Evolutionary conservation across 164 flowering plant genomes (phyloP).

Genomic region (Nymphaea thermarum): DNA sequence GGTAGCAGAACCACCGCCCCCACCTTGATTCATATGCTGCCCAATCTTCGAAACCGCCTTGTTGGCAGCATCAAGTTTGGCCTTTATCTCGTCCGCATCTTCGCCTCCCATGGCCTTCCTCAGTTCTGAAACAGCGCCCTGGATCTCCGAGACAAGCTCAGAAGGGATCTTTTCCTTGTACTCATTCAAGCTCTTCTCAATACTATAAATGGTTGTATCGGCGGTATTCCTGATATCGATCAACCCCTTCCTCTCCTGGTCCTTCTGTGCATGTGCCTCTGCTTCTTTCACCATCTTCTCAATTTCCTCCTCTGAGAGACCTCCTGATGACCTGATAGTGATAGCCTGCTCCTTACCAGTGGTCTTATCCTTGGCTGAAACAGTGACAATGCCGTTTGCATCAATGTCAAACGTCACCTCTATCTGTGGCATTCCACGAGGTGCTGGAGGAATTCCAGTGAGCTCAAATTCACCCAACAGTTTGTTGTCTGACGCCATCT

Average conservation of each 20-base stretch:
- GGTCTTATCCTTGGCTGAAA: slow-evolving; percentile 18
- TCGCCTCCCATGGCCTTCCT: slow-evolving; percentile 9
- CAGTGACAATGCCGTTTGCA: slow-evolving; percentile 27
- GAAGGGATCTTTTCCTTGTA: slow-evolving; percentile 7
- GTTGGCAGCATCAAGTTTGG: slow-evolving; percentile 9
- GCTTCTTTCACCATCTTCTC: slow-evolving; percentile 34
- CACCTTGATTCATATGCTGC: slow-evolving; percentile 8
- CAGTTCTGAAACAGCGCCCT: slow-evolving; percentile 3
- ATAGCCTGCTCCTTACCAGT: slow-evolving; percentile 17
- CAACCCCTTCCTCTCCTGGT: slow-evolving; percentile 10
- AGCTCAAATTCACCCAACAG: slow-evolving; percentile 14
- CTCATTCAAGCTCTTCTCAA: slow-evolving; percentile 8
- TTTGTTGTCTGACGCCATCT: slow-evolving; percentile 9
- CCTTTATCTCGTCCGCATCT: slow-evolving; percentile 3
- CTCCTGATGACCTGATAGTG: slow-evolving; percentile 33
- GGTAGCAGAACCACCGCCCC: slow-evolving; percentile 5
- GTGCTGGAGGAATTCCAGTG: slow-evolving; percentile 15
- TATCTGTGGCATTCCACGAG: slow-evolving; percentile 24
- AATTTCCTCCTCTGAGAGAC: slow-evolving; percentile 42
- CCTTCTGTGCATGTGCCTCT: slow-evolving; percentile 10
- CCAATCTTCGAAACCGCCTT: slow-evolving; percentile 16
- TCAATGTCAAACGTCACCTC: slow-evolving; percentile 25
- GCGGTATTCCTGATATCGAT: slow-evolving; percentile 8
- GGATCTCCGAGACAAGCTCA: slow-evolving; percentile 5
- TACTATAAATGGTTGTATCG: slow-evolving; percentile 9